Evolutionary conservation across 495 filamentous ascomycete genomes (phyloP), one percentile per base, ranked within the genome.

Genomic region (Neurospora sublineolata): DNA sequence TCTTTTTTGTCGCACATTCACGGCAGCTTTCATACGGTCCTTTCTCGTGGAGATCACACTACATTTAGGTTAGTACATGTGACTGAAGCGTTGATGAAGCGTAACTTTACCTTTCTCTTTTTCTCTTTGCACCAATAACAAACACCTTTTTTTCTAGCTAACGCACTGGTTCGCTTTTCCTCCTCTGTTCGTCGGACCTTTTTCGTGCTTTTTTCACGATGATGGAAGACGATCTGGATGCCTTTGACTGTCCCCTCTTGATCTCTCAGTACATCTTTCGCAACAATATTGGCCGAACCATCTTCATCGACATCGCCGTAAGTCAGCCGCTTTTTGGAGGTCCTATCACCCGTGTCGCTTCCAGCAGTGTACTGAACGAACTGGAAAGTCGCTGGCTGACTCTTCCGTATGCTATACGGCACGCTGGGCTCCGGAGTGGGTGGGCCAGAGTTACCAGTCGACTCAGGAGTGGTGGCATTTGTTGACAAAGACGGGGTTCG

Each of bases 31-130:
- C 70, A 37, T 77, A 80, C 0, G 38, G 74, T 6, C 72, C 74
- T 1, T 44, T 6, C 30, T 75, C 52, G 1, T 70, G 68, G 3
- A 80, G 75, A 12, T 80, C 74, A 37, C 78, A 80, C 78, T 80
- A 11, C 16, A 7, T 64, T 12, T 30, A 36, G 16, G 38, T 73
- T 30, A 76, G 46, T 37, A 41, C 11, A 42, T 23, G 4, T 20
- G 20, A 18, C 4, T 20, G 1, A 37, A 37, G 9, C 12, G 14
- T 3, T 38, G 20, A 37, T 64, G 12, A 8, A 8, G 18, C 16
- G n/a, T 37, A 30, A 33, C 23, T 67, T 69, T 52, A 78, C 78
- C 73, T 74, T 73, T 74, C 77, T 73, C 70, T 80, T 80, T 1
- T 74, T 75, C 27, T 36, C 60, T 27, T 77, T 77, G 46, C 78